These are phyloP conservation scores for Colletotrichum karsti DNA, from an alignment of 2,329 filamentous ascomycete species.

Conservation along the genomic window DNA sequence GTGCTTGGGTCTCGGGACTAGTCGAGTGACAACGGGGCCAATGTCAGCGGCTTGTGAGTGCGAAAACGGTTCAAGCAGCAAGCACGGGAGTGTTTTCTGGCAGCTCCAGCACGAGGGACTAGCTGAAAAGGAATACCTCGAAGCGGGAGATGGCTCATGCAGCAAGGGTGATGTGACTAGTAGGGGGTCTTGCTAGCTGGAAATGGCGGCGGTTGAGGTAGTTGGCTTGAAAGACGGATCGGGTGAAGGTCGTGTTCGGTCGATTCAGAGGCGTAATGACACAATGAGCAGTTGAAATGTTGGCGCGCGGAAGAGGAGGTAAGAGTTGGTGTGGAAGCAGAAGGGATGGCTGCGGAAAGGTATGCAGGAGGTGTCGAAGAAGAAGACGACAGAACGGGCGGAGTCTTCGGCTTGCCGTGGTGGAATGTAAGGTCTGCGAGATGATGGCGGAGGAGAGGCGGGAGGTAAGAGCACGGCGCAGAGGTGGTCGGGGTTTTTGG, in stretches of 20 bases:
- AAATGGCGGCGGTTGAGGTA: background rate
- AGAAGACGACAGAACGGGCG: background rate
- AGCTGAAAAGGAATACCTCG: slow-evolving; percentile 7
- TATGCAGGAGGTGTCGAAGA: background rate
- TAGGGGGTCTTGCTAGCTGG: slow-evolving; percentile 10
- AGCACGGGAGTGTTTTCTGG: background rate
- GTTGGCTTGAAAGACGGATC: slow-evolving; percentile 9
- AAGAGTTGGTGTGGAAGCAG: slow-evolving; percentile 5
- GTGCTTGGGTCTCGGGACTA: slow-evolving; percentile 21
- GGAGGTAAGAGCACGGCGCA: background rate
- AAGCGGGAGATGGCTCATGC: slow-evolving; percentile 16
- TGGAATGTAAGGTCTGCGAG: background rate
- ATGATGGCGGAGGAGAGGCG: background rate
- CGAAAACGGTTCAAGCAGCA: background rate
- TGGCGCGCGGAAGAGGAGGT: background rate
- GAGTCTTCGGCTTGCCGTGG: background rate
- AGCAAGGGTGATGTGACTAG: slow-evolving; percentile 7
- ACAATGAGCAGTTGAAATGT: background rate
- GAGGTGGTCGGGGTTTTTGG: background rate
- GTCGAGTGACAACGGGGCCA: slow-evolving; percentile 6
- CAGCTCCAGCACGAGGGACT: background rate
- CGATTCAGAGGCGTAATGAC: background rate
- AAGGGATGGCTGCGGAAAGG: background rate
- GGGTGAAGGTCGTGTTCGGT: slow-evolving; percentile 3
- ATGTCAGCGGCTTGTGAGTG: slow-evolving; percentile 16